Evolutionary conservation across 1,284 basidiomycete species (phyloP), one percentile per base, ranked within the genome.

Genomic region (Rhodotorula sp.): DNA sequence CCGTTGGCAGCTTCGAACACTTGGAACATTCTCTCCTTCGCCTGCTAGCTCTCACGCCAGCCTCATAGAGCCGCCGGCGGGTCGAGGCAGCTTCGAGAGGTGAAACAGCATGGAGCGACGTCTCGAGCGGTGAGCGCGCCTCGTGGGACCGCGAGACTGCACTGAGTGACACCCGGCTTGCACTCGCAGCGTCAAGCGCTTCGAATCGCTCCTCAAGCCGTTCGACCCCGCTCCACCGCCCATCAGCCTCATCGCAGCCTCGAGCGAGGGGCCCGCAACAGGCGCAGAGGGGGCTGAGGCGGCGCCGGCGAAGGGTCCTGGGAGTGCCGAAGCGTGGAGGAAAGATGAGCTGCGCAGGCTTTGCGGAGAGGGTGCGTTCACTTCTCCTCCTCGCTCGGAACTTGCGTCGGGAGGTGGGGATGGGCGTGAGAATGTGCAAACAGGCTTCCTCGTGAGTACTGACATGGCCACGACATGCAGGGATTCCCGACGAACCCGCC

Each of bases 401-500:
- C 40, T 44, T 44, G 40, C 47, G 30, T 11, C 28, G 28, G 8
- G 44, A 31, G 46, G 44, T 20, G 46, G 24, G 46, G 48, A 46
- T 48, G 34, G 20, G 22, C 5, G 18, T 3, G 40, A 13, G 40
- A 44, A 3, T 44, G 40, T 4, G 40, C 40, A 3, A 3, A 18
- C 15, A 13, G 40, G 13, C 11, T 44, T 18, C 2, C 40, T 6
- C 5, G 40, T 13, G 40, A 3, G 40, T 13, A 44, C 40, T 44
- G 40, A 44, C 40, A 44, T 7, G 3, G 11, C 16, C 15, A 2
- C 4, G 16, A 13, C 40, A 13, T 10, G 24, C 54, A 74, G 73
- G 73, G 31, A 65, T 74, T 1, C 73, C 73, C 31, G 73, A 74
- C 64, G 50, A 34, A 2, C 72, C 72, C 0, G 18, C 47, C 1